These are phyloP conservation scores for Chaetomidium leptoderma DNA, from an alignment of 495 filamentous ascomycete genomes.

Conservation along the genomic window DNA sequence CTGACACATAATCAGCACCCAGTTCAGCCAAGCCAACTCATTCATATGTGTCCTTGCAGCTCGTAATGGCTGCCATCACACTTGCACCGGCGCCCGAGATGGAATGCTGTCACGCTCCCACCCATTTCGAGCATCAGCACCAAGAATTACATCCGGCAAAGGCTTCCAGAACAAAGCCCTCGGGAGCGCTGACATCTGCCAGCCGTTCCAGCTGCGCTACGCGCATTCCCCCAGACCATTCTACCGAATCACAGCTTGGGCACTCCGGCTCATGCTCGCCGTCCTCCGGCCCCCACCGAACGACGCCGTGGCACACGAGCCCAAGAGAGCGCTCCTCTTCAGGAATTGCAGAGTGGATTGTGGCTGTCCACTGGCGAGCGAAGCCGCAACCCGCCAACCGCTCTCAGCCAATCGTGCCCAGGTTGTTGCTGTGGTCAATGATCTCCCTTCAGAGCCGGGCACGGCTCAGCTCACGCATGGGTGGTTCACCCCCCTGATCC, in stretches of 20 bases:
- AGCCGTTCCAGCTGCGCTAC: no score
- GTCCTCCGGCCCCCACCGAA: not conserved
- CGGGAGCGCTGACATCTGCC: no score
- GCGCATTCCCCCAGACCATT: not conserved
- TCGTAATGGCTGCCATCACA: no score
- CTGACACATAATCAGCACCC: no score
- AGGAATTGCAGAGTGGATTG: not conserved
- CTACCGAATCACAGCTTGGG: not conserved
- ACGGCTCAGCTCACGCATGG: not conserved
- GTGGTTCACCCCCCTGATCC: not conserved
- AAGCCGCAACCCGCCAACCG: not conserved
- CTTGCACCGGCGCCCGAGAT: no score
- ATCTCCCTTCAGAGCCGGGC: not conserved
- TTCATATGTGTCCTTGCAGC: no score
- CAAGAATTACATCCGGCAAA: no score
- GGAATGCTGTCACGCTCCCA: no score
- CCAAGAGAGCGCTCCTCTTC: no score
- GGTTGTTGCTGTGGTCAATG: not conserved
- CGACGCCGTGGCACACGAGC: constrained; percentile 4
- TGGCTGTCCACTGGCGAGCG: not conserved
- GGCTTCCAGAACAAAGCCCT: no score
- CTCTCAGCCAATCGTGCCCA: not conserved
- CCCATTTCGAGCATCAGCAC: no score
- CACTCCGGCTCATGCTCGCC: not conserved
- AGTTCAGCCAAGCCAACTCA: no score